phyloP scores from a whole-genome alignment of 352 stramenopile genomes.

The Thalassiosira mediterranea region DNA sequence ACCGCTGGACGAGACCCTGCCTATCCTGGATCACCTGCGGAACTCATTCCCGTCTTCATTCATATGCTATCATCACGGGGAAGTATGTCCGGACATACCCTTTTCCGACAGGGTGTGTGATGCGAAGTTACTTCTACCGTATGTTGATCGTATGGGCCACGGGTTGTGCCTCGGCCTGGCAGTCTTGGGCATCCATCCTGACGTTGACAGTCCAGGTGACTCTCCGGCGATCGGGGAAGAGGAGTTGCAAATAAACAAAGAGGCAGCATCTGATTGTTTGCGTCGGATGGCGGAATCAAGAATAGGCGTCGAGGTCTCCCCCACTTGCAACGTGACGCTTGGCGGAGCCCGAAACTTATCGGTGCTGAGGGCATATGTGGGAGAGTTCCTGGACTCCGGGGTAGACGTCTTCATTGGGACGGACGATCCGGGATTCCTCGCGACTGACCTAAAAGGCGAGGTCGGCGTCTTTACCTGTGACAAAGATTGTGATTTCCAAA shows the following conservation, averaged over 20 bases:
- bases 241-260: conserved; percentile 19
- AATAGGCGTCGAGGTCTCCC: conserved; percentile 31
- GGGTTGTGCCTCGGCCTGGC: conserved; percentile 37
- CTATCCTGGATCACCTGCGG: conserved; percentile 17
- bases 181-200: conserved; percentile 16
- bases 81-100: conserved; percentile 21
- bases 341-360: conserved; percentile 12
- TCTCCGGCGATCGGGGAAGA: background rate
- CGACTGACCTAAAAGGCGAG: conserved; percentile 19
- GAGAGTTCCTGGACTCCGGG: conserved; percentile 19
- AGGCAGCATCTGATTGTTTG: conserved; percentile 20
- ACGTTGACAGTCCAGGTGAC: conserved; percentile 9
- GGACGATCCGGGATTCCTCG: conserved; percentile 35
- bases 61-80: conserved; percentile 41
- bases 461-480: no score
- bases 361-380: conserved; percentile 25
- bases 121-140: conserved; percentile 25
- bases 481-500: no score
- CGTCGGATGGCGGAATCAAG: conserved; percentile 12
- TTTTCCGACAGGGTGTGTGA: conserved; percentile 27
- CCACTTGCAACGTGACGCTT: conserved; percentile 35
- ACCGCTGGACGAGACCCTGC: conserved; percentile 9
- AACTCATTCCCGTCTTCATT: conserved; percentile 14
- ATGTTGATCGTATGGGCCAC: conserved; percentile 29
- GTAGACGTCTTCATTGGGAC: conserved; percentile 32